A percentile compares a stretch with the other conserved stretches of the same genome.
Evolutionary conservation across 1,284 basidiomycete genomes (phyloP).

Genomic region (Ceratobasidium sp.): DNA sequence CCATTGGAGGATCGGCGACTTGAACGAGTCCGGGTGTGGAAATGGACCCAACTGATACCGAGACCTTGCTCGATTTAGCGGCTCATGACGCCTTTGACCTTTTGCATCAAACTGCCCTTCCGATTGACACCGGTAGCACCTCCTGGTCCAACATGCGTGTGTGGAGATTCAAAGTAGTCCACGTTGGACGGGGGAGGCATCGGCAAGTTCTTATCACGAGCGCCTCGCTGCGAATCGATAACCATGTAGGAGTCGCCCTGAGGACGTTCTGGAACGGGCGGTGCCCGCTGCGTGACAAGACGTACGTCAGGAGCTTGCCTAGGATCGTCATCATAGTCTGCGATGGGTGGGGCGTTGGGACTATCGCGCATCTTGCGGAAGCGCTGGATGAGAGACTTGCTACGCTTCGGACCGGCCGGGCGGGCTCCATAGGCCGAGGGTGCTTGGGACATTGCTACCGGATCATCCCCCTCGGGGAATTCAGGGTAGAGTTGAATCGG

Average conservation of each 20-base stretch:
- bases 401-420: slow-evolving; percentile 41
- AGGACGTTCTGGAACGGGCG: slow-evolving; percentile 12
- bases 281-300: slow-evolving; percentile 10
- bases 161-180: slow-evolving; percentile 34
- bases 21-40: background rate
- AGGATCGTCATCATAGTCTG: slow-evolving; percentile 18
- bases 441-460: slow-evolving; percentile 22
- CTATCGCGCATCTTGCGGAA: slow-evolving; percentile 45
- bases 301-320: slow-evolving; percentile 16
- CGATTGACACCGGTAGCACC: slow-evolving; percentile 7
- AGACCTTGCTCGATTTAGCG: slow-evolving; percentile 5
- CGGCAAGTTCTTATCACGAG: slow-evolving; percentile 34
- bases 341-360: slow-evolving; percentile 43
- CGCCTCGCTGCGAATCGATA: slow-evolving; percentile 1
- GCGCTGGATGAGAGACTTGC: slow-evolving; percentile 46
- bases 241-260: background rate
- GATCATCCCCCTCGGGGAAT: slow-evolving; percentile 36
- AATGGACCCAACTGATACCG: background rate
- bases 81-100: slow-evolving; percentile 40
- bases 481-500: slow-evolving; percentile 41
- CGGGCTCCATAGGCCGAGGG: slow-evolving; percentile 37
- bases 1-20: slow-evolving; percentile 14
- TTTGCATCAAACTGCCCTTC: slow-evolving; percentile 39
- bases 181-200: slow-evolving; percentile 34
- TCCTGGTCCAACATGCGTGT: background rate